These are phyloP conservation scores for Lachnellula willkommii DNA, from an alignment of 2,329 filamentous ascomycete genomes.

Conservation along the genomic window DNA sequence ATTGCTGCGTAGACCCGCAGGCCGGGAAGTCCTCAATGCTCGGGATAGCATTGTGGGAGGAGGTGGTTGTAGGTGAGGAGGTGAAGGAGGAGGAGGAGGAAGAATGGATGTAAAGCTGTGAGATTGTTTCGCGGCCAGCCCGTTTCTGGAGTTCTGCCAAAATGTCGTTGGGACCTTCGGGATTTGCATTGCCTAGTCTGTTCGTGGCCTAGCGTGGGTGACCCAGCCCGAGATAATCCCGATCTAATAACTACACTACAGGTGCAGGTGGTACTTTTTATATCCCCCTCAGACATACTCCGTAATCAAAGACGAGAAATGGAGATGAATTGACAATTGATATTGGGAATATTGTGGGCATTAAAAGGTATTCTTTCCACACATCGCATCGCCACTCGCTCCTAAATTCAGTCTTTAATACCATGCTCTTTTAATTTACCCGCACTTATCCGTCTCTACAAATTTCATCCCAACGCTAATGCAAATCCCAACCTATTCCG, in stretches of 20 bases:
- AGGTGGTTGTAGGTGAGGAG: constrained; percentile 24
- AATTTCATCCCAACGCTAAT: not conserved
- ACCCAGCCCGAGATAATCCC: not conserved
- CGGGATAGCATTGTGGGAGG: constrained; percentile 59
- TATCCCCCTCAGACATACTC: no score
- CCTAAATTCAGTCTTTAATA: not conserved
- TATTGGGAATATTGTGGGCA: not conserved
- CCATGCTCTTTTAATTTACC: not conserved
- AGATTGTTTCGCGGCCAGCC: not conserved
- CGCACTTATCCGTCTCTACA: not conserved
- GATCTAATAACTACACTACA: no score
- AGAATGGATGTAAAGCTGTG: not conserved
- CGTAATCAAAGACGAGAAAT: no score
- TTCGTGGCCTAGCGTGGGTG: not conserved
- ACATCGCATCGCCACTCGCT: not conserved
- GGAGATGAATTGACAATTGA: not conserved
- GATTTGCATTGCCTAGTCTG: not conserved
- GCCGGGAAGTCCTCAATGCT: constrained; percentile 58
- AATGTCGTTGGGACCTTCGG: not conserved
- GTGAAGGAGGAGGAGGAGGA: not conserved
- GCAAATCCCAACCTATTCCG: not conserved
- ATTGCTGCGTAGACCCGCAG: constrained; percentile 47
- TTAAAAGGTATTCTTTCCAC: no score
- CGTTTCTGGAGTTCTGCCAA: not conserved
- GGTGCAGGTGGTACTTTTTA: no score